A percentile compares a stretch with the other conserved stretches of the same genome.
Evolutionary conservation across 805 yeast species (phyloP).

Genomic region (Candida gorgasii): DNA sequence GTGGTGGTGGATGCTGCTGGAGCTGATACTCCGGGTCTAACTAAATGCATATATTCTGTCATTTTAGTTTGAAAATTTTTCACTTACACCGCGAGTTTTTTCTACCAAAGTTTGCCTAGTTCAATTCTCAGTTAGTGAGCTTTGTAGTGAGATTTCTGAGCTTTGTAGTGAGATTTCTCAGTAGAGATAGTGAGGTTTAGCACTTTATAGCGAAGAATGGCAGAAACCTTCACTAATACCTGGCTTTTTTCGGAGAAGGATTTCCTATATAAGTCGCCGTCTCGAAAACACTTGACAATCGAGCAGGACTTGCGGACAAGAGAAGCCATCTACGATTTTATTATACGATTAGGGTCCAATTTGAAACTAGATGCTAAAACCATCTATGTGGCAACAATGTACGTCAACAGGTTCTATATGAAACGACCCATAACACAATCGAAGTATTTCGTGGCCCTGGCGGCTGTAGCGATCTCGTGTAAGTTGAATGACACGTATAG

Average conservation of each 20-base stretch:
- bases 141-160: not conserved
- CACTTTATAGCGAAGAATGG: too few species aligned
- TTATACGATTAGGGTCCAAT: conserved; percentile 35
- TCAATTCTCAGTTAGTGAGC: not conserved
- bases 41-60: conserved; percentile 44
- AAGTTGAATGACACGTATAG: conserved; percentile 44
- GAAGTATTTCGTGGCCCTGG: conserved; percentile 45
- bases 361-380: conserved; percentile 42
- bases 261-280: conserved; percentile 32
- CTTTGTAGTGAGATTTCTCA: not conserved
- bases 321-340: conserved; percentile 40
- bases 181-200: not conserved
- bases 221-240: too few species aligned
- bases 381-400: conserved; percentile 44
- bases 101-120: not conserved
- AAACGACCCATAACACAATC: conserved; percentile 43
- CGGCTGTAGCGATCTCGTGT: conserved; percentile 44
- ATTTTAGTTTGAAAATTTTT: conserved; percentile 16
- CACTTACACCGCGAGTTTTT: conserved; percentile 2
- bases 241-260: conserved; percentile 42
- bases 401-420: conserved; percentile 41
- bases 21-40: conserved; percentile 51
- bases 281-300: conserved; percentile 28
- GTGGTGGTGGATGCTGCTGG: conserved; percentile 45
- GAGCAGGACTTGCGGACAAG: conserved; percentile 39